Evolutionary conservation across 257 asterid species (phyloP), one percentile per base, ranked within the genome.

Genomic region (Solanum pimpinellifolium): DNA sequence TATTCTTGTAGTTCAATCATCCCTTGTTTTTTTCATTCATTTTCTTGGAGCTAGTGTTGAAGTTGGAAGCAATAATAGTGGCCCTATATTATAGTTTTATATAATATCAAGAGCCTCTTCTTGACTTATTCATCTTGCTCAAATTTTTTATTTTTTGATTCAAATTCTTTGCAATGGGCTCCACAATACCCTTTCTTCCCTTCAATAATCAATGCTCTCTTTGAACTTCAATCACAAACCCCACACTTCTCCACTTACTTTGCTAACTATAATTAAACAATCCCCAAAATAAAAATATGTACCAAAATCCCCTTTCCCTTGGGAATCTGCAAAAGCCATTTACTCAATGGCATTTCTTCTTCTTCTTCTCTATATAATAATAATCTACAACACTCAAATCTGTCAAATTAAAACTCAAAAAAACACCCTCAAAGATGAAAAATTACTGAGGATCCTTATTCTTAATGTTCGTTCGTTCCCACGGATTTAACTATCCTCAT

Each of bases 321-420:
- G 98, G 99, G 99, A 97, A 97, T 95, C 94, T 76, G 98, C 97
- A 91, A 91, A 56, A 89, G 87, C 91, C 93, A 90, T 89, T 87
- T 86, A 87, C 87, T 89, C 75, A 87, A 87, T 90, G 94, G 90
- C 92, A 66, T 75, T 86, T 84, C 83, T 84, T 83, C 91, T 86
- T n/a, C 41, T 37, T 37, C 46, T 10, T 52, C 62, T 52, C 42
- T 83, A 91, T 85, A 80, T 90, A 65, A 18, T 20, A 52, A 76
- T 89, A 92, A 92, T 92, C 92, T 94, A 93, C 93, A 93, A 80
- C 94, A 93, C 93, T 88, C 93, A 37, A 37, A 35, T 88, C 56
- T 89, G 94, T 91, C 96, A 91, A 89, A 83, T 88, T 87, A 86
- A 29, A 83, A 91, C 92, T 91, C 89, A 88, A 87, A 88, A 87